These are phyloP conservation scores for Trichoderma sp. DNA, from an alignment of 2,329 filamentous ascomycete genomes.

Conservation along the genomic window DNA sequence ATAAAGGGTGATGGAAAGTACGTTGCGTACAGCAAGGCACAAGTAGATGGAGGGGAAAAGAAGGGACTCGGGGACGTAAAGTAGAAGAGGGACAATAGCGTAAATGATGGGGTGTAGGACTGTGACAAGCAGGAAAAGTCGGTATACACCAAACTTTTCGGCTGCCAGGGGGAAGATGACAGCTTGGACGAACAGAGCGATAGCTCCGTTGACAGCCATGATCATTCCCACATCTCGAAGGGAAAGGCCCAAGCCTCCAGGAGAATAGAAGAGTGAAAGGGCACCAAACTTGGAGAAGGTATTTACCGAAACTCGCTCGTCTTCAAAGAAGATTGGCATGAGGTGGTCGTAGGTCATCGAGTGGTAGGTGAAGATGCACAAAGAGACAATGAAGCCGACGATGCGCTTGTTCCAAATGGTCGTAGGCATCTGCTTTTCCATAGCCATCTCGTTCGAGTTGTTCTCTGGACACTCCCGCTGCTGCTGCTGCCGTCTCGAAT, in stretches of 20 bases:
- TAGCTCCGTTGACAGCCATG: constrained; percentile 59
- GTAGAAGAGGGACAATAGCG: constrained; percentile 58
- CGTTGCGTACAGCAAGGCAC: constrained; percentile 58
- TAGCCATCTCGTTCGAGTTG: constrained; percentile 34
- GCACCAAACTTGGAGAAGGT: constrained; percentile 34
- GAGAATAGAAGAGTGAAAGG: constrained; percentile 54
- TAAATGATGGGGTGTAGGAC: constrained; percentile 64
- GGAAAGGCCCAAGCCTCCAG: constrained; percentile 64
- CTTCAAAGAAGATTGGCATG: constrained; percentile 89
- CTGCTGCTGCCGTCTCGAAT: constrained; percentile 47
- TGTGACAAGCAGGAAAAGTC: constrained; percentile 59
- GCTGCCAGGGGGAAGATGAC: constrained; percentile 63
- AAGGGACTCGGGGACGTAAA: constrained; percentile 53
- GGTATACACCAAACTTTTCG: constrained; percentile 58
- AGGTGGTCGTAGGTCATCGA: constrained; percentile 94
- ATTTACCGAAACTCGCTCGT: constrained; percentile 56
- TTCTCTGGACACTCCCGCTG: constrained; percentile 48
- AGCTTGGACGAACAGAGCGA: constrained; percentile 61
- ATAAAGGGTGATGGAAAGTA: constrained; percentile 65
- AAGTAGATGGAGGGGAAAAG: constrained; percentile 61
- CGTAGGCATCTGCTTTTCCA: constrained; percentile 38
- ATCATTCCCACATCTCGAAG: constrained; percentile 63
- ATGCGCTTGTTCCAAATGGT: constrained; percentile 62
- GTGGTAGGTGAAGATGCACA: constrained; percentile 92
- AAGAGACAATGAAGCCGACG: constrained; percentile 73